Conservation (phyloP, 2,329 filamentous ascomycete species). For the Sporothrix inflata region DNA sequence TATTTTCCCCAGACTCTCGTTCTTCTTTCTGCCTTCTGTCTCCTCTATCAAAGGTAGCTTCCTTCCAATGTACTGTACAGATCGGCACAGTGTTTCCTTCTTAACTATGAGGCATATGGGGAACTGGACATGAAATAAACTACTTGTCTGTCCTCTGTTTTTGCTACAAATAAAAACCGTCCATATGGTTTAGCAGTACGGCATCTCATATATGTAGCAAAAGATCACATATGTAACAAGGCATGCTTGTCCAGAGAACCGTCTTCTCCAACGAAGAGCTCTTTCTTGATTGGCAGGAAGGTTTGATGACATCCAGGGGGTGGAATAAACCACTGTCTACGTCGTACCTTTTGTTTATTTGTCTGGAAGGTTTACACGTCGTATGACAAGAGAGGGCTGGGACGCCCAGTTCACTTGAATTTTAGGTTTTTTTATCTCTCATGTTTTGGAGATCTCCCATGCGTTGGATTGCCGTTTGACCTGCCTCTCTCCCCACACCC, state of each 20-base stretch:
- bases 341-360: neutral
- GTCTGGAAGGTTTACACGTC: neutral
- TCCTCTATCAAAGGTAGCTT: no score
- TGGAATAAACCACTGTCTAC: no score
- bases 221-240: no score
- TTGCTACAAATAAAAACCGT: neutral
- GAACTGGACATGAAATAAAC: no score
- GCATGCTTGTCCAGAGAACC: no score
- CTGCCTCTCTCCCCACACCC: no score
- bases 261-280: neutral
- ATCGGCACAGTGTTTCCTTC: no score
- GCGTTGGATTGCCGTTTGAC: conserved; percentile 10
- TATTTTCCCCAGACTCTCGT: no score
- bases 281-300: neutral
- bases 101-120: no score
- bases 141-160: no score
- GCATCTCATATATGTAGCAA: neutral
- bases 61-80: no score
- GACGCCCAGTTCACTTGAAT: neutral
- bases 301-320: neutral
- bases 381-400: neutral
- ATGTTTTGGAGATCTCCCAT: conserved; percentile 6
- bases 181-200: neutral
- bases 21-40: no score
- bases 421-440: neutral